Conservation (phyloP, 768 basidiomycete species). For the Lactarius sanguifluus region DNA sequence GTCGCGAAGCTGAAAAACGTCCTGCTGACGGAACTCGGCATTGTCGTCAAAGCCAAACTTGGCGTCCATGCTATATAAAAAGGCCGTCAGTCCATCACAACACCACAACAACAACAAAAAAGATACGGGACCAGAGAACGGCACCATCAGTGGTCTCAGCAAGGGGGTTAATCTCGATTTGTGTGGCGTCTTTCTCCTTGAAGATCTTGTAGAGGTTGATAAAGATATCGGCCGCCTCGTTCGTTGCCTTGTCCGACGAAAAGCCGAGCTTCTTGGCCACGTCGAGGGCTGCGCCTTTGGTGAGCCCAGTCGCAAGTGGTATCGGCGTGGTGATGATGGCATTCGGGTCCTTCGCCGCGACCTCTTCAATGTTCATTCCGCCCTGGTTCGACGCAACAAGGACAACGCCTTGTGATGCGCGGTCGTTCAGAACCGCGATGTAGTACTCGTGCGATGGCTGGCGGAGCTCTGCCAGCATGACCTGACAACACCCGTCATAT, state of each 20-base stretch:
- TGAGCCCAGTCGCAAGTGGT: slow-evolving; percentile 78
- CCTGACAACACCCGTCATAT: slow-evolving; percentile 45
- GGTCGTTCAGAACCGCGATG: slow-evolving; percentile 94
- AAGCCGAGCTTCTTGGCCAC: slow-evolving; percentile 93
- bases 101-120: background rate
- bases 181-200: slow-evolving; percentile 98
- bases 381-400: slow-evolving; percentile 93
- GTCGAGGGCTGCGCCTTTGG: slow-evolving; percentile 63
- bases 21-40: slow-evolving; percentile 95
- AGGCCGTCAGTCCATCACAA: slow-evolving; percentile 13
- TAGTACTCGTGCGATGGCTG: slow-evolving; percentile 97
- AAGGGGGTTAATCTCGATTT: slow-evolving; percentile 99
- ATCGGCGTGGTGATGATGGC: slow-evolving; percentile 97
- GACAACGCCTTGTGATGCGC: slow-evolving; percentile 82
- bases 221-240: slow-evolving; percentile 91
- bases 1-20: slow-evolving; percentile 87
- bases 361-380: slow-evolving; percentile 99
- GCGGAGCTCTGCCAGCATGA: slow-evolving; percentile 97
- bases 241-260: slow-evolving; percentile 63
- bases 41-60: slow-evolving; percentile 99
- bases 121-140: slow-evolving; percentile 77
- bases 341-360: slow-evolving; percentile 90
- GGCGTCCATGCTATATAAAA: slow-evolving; percentile 87
- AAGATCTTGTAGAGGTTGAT: slow-evolving; percentile 93
- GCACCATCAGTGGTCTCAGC: slow-evolving; percentile 88